Percentiles rank a stretch among this genome's conserved stretches.
Conservation (phyloP, 2,329 filamentous ascomycete genomes). For the Aspergillus hiratsukae region DNA sequence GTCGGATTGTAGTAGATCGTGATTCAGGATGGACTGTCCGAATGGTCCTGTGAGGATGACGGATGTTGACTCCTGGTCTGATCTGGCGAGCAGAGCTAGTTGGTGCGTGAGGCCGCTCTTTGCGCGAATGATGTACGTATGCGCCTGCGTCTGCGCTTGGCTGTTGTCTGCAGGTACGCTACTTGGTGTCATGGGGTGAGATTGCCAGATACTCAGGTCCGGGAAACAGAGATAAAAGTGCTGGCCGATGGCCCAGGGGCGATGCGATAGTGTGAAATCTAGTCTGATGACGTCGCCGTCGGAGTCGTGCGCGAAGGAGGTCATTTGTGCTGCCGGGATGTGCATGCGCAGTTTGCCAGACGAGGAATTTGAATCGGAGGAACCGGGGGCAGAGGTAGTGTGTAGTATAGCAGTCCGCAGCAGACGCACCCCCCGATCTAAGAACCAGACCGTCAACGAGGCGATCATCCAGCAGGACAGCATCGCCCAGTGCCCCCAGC, state of each 20-base stretch:
- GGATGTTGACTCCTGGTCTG: slow-evolving; percentile 40
- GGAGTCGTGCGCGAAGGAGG: slow-evolving; percentile 53
- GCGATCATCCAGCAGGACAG: slow-evolving; percentile 66
- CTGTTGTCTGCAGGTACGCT: slow-evolving; percentile 44
- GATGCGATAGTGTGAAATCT: slow-evolving; percentile 60
- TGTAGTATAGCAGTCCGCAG: slow-evolving; percentile 59
- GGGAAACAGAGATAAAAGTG: slow-evolving; percentile 69
- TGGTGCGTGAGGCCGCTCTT: slow-evolving; percentile 36
- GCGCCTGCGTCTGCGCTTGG: slow-evolving; percentile 16
- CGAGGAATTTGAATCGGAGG: slow-evolving; percentile 29
- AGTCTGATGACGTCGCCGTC: slow-evolving; percentile 61
- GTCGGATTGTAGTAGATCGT: slow-evolving; percentile 35
- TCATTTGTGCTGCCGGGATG: slow-evolving; percentile 48
- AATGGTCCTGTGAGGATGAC: slow-evolving; percentile 63
- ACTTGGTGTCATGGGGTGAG: slow-evolving; percentile 65
- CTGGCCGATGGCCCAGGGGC: slow-evolving; percentile 62
- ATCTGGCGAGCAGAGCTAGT: slow-evolving; percentile 20
- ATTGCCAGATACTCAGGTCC: slow-evolving; percentile 64
- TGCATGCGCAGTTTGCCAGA: slow-evolving; percentile 44
- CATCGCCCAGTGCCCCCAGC: slow-evolving; percentile 69
- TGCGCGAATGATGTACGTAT: slow-evolving; percentile 45
- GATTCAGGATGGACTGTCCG: slow-evolving; percentile 48
- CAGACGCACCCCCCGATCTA: slow-evolving; percentile 59
- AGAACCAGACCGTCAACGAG: slow-evolving; percentile 58
- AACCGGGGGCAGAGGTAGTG: slow-evolving; percentile 49